Conservation (phyloP, 192 early-diverging fungal genomes). For the Coemansia sp. region DNA sequence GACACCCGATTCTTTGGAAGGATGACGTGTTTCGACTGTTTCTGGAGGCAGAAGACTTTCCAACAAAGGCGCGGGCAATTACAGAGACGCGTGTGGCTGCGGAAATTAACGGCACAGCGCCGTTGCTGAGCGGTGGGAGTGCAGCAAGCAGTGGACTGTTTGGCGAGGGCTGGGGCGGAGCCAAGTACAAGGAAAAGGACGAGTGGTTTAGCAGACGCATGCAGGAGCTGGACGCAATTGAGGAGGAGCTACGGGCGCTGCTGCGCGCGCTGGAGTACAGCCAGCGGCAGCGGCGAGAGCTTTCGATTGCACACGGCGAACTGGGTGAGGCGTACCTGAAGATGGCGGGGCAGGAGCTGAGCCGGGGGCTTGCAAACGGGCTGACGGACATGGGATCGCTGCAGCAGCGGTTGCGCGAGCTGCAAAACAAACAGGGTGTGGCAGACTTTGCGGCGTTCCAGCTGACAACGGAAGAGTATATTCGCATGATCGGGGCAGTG, state of each 20-base stretch:
- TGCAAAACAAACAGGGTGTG: conserved; percentile 76
- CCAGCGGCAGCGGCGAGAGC: conserved; percentile 70
- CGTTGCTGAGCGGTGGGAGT: conserved; percentile 20
- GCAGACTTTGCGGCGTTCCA: conserved; percentile 73
- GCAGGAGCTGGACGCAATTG: conserved; percentile 71
- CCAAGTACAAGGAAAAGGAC: conserved; percentile 72
- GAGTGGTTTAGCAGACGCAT: conserved; percentile 77
- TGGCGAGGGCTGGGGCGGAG: conserved; percentile 66
- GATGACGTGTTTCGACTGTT: conserved; percentile 84
- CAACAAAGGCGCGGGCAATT: conserved; percentile 56
- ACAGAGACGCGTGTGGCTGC: conserved; percentile 37
- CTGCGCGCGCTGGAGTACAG: conserved; percentile 76
- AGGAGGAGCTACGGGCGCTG: conserved; percentile 74
- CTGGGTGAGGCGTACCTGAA: conserved; percentile 77
- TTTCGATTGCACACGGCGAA: conserved; percentile 69
- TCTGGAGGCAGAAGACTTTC: conserved; percentile 83
- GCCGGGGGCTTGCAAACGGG: conserved; percentile 63
- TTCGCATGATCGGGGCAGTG: conserved; percentile 81
- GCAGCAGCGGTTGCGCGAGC: conserved; percentile 73
- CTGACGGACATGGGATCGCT: conserved; percentile 73
- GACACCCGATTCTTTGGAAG: conserved; percentile 78
- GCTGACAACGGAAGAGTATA: conserved; percentile 84
- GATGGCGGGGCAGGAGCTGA: conserved; percentile 71
- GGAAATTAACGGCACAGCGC: conserved; percentile 43
- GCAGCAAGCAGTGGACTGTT: conserved; percentile 53